Conservation (phyloP, 1,284 basidiomycete genomes). For the Austropuccinia psidii region DNA sequence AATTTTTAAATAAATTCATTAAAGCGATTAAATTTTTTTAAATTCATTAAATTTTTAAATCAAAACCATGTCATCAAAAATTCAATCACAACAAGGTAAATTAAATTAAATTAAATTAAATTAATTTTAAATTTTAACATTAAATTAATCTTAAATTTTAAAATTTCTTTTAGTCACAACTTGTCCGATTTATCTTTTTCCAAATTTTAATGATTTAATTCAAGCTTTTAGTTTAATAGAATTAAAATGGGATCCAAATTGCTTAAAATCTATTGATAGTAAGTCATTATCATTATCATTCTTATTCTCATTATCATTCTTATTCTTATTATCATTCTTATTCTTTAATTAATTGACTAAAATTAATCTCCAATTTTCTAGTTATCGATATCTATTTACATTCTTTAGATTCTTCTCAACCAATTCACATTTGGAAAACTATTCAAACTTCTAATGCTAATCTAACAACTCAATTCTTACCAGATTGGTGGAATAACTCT, state of each 20-base stretch:
- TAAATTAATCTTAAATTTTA: too few species aligned
- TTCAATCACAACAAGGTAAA: too few species aligned
- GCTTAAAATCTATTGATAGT: neutral
- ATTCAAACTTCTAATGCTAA: conserved; percentile 10
- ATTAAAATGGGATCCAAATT: neutral
- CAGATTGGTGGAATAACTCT: conserved; percentile 33
- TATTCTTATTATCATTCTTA: neutral
- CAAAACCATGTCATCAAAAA: too few species aligned
- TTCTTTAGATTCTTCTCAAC: conserved; percentile 13
- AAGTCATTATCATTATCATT: too few species aligned
- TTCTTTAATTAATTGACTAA: neutral
- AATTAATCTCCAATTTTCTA: neutral
- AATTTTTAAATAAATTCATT: too few species aligned
- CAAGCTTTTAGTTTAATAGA: neutral
- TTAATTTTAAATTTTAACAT: too few species aligned
- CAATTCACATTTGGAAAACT: conserved; percentile 33
- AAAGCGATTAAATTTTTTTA: too few species aligned
- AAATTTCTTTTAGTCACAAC: too few species aligned
- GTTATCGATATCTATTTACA: conserved; percentile 33
- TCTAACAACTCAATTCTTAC: conserved; percentile 12
- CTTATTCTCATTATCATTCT: too few species aligned
- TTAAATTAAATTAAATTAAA: too few species aligned
- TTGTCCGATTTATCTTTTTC: neutral
- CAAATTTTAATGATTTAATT: neutral
- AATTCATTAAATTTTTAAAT: too few species aligned